Conservation (phyloP, 2,329 filamentous ascomycete species). For the Sclerotiophoma versabilis region DNA sequence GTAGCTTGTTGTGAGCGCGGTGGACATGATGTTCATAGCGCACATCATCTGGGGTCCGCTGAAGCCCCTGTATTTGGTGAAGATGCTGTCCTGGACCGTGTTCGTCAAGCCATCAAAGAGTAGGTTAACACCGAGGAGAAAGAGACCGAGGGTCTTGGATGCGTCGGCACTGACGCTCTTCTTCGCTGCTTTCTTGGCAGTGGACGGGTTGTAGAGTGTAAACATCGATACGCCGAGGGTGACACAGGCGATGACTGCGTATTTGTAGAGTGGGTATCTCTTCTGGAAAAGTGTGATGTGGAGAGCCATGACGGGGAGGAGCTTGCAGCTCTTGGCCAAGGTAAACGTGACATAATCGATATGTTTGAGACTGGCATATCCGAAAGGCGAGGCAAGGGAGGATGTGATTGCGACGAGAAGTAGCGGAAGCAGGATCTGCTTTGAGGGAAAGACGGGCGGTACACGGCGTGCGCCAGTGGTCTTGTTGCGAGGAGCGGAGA, state of each 20-base stretch:
- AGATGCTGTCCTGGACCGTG: constrained; percentile 95
- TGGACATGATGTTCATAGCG: constrained; percentile 89
- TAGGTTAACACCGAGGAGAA: constrained; percentile 86
- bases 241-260: constrained; percentile 88
- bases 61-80: constrained; percentile 77
- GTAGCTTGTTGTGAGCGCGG: constrained; percentile 76
- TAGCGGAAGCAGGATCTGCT: constrained; percentile 77
- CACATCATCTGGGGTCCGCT: constrained; percentile 99
- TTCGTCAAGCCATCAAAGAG: constrained; percentile 97
- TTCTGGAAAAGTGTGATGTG: constrained; percentile 91
- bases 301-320: constrained; percentile 97
- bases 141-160: constrained; percentile 78
- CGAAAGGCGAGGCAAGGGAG: constrained; percentile 91
- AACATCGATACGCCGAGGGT: constrained; percentile 94
- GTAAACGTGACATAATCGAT: constrained; percentile 99
- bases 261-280: constrained; percentile 94
- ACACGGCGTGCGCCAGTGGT: constrained; percentile 37
- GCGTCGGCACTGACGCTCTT: constrained; percentile 63
- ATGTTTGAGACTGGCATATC: constrained; percentile 88
- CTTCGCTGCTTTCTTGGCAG: constrained; percentile 48
- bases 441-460: constrained; percentile 76
- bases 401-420: constrained; percentile 85
- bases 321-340: constrained; percentile 96
- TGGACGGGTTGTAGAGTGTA: constrained; percentile 76
- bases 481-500: constrained; percentile 63